Conservation (phyloP, 2,329 filamentous ascomycete species). For the Thermomyces lanuginosus region DNA sequence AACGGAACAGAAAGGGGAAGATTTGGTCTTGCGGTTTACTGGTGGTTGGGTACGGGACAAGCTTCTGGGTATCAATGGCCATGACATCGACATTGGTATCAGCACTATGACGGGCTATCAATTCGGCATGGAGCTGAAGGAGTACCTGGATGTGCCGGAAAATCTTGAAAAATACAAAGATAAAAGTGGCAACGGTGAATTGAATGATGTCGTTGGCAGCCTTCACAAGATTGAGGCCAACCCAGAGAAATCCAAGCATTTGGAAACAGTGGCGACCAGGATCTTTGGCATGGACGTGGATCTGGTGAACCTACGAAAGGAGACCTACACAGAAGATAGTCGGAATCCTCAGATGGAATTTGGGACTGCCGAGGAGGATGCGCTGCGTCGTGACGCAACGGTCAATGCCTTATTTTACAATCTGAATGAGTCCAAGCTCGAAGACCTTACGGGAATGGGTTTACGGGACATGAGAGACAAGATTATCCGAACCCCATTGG, state of each 20-base stretch:
- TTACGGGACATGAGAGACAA: slow-evolving; percentile 55
- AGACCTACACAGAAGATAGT: slow-evolving; percentile 77
- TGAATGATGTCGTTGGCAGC: slow-evolving; percentile 51
- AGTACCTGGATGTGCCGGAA: slow-evolving; percentile 25
- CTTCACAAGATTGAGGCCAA: slow-evolving; percentile 83
- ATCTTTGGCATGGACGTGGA: slow-evolving; percentile 81
- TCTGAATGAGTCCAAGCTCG: slow-evolving; percentile 57
- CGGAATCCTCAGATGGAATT: slow-evolving; percentile 88
- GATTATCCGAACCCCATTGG: slow-evolving; percentile 69
- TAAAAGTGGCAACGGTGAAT: slow-evolving; percentile 32
- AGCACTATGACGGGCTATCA: slow-evolving; percentile 34
- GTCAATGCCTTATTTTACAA: slow-evolving; percentile 97
- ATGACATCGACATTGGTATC: slow-evolving; percentile 35
- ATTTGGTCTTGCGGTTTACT: slow-evolving; percentile 30
- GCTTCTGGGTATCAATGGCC: slow-evolving; percentile 29
- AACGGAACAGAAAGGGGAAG: slow-evolving; percentile 25
- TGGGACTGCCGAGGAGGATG: slow-evolving; percentile 80
- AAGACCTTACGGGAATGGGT: slow-evolving; percentile 67
- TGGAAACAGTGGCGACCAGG: slow-evolving; percentile 76
- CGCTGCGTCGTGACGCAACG: slow-evolving; percentile 74
- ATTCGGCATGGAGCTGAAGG: slow-evolving; percentile 29
- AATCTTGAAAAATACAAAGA: slow-evolving; percentile 28
- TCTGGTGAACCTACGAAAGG: slow-evolving; percentile 83
- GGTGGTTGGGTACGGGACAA: slow-evolving; percentile 37
- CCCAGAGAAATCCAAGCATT: slow-evolving; percentile 89